These are phyloP conservation scores for Colletotrichum tropicale DNA, from an alignment of 2,329 filamentous ascomycete genomes.

Conservation along the genomic window DNA sequence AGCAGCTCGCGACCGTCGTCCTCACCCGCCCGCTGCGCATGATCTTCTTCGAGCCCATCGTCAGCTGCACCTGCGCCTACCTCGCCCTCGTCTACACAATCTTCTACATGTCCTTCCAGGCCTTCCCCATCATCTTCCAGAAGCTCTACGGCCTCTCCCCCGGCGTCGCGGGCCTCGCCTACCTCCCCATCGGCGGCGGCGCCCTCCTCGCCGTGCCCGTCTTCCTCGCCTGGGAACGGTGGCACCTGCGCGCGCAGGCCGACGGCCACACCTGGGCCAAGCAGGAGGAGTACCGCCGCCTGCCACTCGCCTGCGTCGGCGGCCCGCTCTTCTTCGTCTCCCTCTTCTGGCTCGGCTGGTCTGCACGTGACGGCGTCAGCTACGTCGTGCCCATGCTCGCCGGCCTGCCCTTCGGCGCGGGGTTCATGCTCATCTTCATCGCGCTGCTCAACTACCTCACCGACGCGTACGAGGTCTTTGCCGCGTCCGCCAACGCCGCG, in stretches of 20 bases:
- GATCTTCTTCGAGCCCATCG: constrained; percentile 74
- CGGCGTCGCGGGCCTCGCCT: constrained; percentile 69
- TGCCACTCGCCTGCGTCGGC: constrained; percentile 74
- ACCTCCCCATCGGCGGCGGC: constrained; percentile 71
- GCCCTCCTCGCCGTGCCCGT: constrained; percentile 61
- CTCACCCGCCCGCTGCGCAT: constrained; percentile 75
- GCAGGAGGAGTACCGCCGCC: constrained; percentile 69
- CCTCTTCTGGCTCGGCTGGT: constrained; percentile 68
- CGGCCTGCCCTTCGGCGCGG: constrained; percentile 65
- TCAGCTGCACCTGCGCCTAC: constrained; percentile 72
- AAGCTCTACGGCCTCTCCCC: constrained; percentile 66
- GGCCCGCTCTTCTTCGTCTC: constrained; percentile 65
- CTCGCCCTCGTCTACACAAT: constrained; percentile 72
- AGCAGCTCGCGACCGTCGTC: constrained; percentile 70
- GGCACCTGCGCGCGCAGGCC: constrained; percentile 21
- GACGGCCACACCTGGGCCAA: constrained; percentile 59
- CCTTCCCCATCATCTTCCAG: constrained; percentile 74
- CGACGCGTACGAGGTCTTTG: constrained; percentile 71
- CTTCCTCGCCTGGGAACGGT: constrained; percentile 62
- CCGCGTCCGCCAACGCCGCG: constrained; percentile 33
- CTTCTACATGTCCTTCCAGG: constrained; percentile 77
- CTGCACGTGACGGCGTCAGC: constrained; percentile 48
- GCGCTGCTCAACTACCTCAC: constrained; percentile 68
- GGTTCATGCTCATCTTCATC: constrained; percentile 68
- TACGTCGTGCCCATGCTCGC: constrained; percentile 64